These are phyloP conservation scores for Metschnikowia orientalis DNA, from an alignment of 805 yeast species.

Conservation along the genomic window DNA sequence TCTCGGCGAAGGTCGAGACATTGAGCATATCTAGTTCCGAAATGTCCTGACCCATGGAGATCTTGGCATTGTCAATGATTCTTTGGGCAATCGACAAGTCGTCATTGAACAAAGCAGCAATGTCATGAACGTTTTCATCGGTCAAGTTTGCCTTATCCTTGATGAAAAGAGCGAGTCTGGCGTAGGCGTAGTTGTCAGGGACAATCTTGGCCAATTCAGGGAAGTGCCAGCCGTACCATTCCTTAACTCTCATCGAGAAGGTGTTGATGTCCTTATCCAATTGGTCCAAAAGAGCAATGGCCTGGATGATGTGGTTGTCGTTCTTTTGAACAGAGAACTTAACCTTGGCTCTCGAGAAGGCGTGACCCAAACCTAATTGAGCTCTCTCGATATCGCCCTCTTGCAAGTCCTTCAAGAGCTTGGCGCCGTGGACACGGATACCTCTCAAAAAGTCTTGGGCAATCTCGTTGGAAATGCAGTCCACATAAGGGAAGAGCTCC, in stretches of 20 bases:
- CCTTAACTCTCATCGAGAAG: constrained; percentile 94
- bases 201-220: constrained; percentile 93
- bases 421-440: constrained; percentile 83
- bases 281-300: constrained; percentile 95
- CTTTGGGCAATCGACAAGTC: constrained; percentile 88
- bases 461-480: constrained; percentile 84
- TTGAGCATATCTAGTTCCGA: constrained; percentile 92
- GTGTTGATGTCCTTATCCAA: constrained; percentile 98
- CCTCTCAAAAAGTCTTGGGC: constrained; percentile 96
- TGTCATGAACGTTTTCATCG: constrained; percentile 92
- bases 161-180: constrained; percentile 75
- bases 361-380: constrained; percentile 97
- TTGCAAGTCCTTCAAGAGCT: constrained; percentile 85
- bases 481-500: constrained; percentile 83
- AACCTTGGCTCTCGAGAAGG: constrained; percentile 97
- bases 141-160: constrained; percentile 80
- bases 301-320: constrained; percentile 98
- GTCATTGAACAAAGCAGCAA: constrained; percentile 85
- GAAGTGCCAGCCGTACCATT: constrained; percentile 99
- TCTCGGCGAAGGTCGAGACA: constrained; percentile 84
- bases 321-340: constrained; percentile 98
- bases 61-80: constrained; percentile 90
- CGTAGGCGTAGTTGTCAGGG: constrained; percentile 82
- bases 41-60: constrained; percentile 98
- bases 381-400: constrained; percentile 97